Conservation (phyloP, 2,329 filamentous ascomycete genomes). For the Venturia nashicola region DNA sequence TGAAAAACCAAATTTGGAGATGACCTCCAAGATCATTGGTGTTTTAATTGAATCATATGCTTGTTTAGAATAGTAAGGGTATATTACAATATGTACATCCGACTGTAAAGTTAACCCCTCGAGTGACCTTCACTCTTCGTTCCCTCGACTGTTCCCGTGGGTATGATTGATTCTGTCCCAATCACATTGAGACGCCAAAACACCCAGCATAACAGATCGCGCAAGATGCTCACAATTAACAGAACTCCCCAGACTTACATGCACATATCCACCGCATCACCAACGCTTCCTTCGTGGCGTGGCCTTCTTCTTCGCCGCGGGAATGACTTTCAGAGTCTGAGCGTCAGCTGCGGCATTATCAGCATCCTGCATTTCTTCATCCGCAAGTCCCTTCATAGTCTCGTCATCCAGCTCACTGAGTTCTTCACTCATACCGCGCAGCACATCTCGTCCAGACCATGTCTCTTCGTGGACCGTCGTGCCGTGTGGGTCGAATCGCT, state of each 20-base stretch:
- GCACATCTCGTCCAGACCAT: slow-evolving; percentile 61
- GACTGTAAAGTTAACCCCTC: neutral
- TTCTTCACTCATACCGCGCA: slow-evolving; percentile 67
- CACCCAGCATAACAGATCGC: neutral
- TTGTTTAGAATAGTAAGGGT: neutral
- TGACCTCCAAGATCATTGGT: too few species aligned
- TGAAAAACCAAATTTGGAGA: too few species aligned
- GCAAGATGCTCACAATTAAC: neutral
- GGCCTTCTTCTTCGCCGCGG: slow-evolving; percentile 6
- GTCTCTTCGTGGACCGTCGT: slow-evolving; percentile 69
- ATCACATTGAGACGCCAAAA: neutral
- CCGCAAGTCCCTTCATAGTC: slow-evolving; percentile 54
- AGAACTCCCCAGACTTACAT: neutral
- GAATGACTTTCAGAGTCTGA: neutral
- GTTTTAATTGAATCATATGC: neutral
- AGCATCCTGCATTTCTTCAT: slow-evolving; percentile 10
- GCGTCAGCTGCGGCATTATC: neutral
- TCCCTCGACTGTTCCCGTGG: neutral
- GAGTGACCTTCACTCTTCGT: neutral
- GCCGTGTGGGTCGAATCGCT: slow-evolving; percentile 65
- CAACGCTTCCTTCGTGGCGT: neutral
- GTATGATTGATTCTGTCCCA: neutral
- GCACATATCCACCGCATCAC: neutral
- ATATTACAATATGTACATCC: neutral
- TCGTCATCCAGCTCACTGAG: slow-evolving; percentile 88